These are phyloP conservation scores for Phaeophleospora eucalypticola DNA, from an alignment of 2,329 filamentous ascomycete genomes.

Conservation along the genomic window DNA sequence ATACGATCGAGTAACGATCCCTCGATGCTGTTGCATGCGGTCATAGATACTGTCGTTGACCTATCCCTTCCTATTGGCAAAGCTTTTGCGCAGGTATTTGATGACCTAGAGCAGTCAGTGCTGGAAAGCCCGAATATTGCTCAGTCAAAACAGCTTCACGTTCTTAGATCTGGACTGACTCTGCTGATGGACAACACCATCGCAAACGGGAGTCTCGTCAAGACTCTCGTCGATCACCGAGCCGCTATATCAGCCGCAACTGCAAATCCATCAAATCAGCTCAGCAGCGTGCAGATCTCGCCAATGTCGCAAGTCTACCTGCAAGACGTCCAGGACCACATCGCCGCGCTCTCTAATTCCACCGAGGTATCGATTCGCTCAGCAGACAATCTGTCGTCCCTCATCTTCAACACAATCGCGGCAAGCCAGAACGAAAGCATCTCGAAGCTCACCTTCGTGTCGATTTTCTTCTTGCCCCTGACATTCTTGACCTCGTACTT, in stretches of 20 bases:
- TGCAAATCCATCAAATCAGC: slow-evolving; percentile 4
- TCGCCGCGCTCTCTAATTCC: slow-evolving; percentile 72
- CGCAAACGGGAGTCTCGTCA: slow-evolving; percentile 76
- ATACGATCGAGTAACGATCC: slow-evolving; percentile 81
- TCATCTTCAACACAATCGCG: slow-evolving; percentile 92
- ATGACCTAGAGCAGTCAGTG: slow-evolving; percentile 81
- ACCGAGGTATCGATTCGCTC: slow-evolving; percentile 75
- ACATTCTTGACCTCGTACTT: slow-evolving; percentile 71
- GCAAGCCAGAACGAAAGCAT: slow-evolving; percentile 88
- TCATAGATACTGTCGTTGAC: slow-evolving; percentile 88
- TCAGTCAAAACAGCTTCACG: slow-evolving; percentile 66
- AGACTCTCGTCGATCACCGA: slow-evolving; percentile 78
- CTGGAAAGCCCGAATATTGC: slow-evolving; percentile 73
- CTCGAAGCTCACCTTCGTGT: slow-evolving; percentile 81
- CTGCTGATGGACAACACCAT: slow-evolving; percentile 77
- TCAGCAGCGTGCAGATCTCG: slow-evolving; percentile 66
- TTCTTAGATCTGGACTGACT: slow-evolving; percentile 73
- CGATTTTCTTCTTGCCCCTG: slow-evolving; percentile 82
- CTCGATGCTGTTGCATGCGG: slow-evolving; percentile 81
- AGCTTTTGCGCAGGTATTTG: slow-evolving; percentile 83
- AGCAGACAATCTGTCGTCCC: slow-evolving; percentile 71
- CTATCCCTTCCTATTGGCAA: slow-evolving; percentile 77
- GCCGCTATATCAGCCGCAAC: slow-evolving; percentile 33
- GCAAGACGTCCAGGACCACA: slow-evolving; percentile 84
- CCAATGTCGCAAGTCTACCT: slow-evolving; percentile 79